Percentiles rank a stretch among this genome's conserved stretches.
phyloP scores from a whole-genome alignment of 169 alveolate species.

The Perkinsus marinus region DNA sequence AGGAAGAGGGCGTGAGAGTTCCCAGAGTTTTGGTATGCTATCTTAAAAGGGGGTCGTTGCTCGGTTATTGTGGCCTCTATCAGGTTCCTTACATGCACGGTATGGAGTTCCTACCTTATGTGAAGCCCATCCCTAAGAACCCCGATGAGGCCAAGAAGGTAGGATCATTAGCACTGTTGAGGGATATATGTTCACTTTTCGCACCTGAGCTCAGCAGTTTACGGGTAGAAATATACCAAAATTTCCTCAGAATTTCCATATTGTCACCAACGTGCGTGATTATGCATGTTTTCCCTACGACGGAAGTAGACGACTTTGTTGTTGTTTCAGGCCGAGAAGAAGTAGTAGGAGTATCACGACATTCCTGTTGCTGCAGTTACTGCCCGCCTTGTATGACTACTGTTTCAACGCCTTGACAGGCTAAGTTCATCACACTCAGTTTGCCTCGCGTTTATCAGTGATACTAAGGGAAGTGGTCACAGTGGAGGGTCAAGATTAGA shows the following conservation, averaged over 20 bases:
- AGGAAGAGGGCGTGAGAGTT: conserved; percentile 78
- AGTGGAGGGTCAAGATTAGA: no score
- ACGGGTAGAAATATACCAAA: no score
- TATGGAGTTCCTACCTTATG: conserved; percentile 1
- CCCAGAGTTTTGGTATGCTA: conserved; percentile 67
- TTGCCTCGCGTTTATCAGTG: neutral
- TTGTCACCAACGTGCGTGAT: no score
- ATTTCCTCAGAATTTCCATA: no score
- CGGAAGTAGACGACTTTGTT: no score
- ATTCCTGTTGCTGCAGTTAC: neutral
- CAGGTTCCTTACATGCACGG: conserved; percentile 7
- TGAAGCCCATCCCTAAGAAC: neutral
- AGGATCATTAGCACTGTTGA: no score
- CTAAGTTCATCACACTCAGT: neutral
- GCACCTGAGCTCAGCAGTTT: no score
- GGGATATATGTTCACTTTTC: no score
- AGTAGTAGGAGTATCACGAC: neutral
- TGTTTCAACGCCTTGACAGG: neutral
- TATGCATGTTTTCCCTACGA: no score
- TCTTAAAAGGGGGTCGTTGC: neutral
- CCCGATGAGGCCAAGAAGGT: neutral
- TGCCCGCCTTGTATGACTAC: neutral
- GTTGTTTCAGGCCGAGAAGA: neutral
- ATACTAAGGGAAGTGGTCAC: no score
- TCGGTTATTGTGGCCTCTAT: neutral